A percentile compares a stretch with the other conserved stretches of the same genome.
phyloP scores from a whole-genome alignment of 169 alveolate genomes.

The Plasmodium adleri region DNA sequence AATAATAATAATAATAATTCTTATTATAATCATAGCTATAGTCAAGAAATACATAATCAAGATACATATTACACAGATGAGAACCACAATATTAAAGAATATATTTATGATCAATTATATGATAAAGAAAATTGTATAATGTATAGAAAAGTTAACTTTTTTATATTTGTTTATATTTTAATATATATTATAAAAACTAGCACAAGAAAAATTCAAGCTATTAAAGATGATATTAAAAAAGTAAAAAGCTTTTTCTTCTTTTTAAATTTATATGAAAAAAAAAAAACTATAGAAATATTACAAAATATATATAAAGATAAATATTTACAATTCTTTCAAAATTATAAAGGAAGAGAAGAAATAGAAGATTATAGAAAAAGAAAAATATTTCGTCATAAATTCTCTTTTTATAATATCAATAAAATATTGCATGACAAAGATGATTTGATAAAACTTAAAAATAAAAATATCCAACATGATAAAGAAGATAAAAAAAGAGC shows the following conservation, averaged over 20 bases:
- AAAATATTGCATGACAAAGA: slow-evolving; percentile 34
- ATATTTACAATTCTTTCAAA: slow-evolving; percentile 45
- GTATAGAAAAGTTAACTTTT: slow-evolving; percentile 58
- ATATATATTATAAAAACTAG: slow-evolving; percentile 65
- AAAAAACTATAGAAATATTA: slow-evolving; percentile 62
- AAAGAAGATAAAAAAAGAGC: neutral
- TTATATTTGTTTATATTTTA: slow-evolving; percentile 40
- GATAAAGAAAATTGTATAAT: slow-evolving; percentile 40
- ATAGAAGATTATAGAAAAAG: slow-evolving; percentile 53
- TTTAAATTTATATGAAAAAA: slow-evolving; percentile 49
- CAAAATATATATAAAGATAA: slow-evolving; percentile 56
- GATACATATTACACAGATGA: slow-evolving; percentile 1
- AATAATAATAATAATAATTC: neutral
- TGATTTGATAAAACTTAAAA: slow-evolving; percentile 34
- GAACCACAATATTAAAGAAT: slow-evolving; percentile 33
- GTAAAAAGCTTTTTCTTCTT: slow-evolving; percentile 55
- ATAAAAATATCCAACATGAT: neutral
- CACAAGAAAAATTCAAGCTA: slow-evolving; percentile 40
- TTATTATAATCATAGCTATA: neutral
- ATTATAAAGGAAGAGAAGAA: slow-evolving; percentile 26
- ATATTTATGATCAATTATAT: slow-evolving; percentile 21
- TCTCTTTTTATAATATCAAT: slow-evolving; percentile 37
- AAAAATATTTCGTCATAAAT: slow-evolving; percentile 56
- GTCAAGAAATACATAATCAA: neutral
- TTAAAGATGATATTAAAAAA: slow-evolving; percentile 46